phyloP scores from a whole-genome alignment of 345 rosid genomes.

The Viola odorata region DNA sequence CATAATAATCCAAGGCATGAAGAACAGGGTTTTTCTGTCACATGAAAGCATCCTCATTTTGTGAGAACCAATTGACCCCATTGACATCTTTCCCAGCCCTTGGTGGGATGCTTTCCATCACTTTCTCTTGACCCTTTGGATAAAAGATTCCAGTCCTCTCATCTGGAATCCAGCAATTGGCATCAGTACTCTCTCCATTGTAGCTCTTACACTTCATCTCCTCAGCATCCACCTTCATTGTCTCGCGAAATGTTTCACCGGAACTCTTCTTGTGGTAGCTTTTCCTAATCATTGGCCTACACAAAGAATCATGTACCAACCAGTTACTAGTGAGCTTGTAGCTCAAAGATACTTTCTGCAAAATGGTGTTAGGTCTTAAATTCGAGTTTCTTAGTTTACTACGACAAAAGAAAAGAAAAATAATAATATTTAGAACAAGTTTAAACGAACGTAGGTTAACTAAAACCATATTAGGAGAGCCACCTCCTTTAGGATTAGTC shows the following conservation, averaged over 20 bases:
- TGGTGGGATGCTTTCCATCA: conserved; percentile 33
- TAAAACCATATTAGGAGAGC: no score
- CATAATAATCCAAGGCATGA: no score
- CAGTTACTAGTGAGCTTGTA: no score
- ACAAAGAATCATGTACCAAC: neutral
- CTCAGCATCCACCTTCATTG: conserved; percentile 21
- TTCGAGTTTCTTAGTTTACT: no score
- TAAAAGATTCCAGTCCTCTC: conserved; percentile 37
- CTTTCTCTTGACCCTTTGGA: conserved; percentile 51
- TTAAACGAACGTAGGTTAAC: no score
- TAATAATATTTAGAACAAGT: no score
- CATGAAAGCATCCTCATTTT: neutral
- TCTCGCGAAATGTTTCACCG: conserved; percentile 1
- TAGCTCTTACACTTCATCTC: conserved; percentile 15
- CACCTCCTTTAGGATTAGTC: no score
- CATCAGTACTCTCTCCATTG: conserved; percentile 6
- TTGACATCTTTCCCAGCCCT: conserved; percentile 25
- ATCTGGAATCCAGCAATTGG: conserved; percentile 32
- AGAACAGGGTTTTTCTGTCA: no score
- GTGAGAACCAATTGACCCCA: conserved; percentile 15
- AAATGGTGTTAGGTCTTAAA: no score
- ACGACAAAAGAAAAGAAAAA: no score
- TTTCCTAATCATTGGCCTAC: conserved; percentile 31
- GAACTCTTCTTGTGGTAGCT: conserved; percentile 26
- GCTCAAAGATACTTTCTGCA: no score